A percentile compares a stretch with the other conserved stretches of the same genome.
These are phyloP conservation scores for Trypanosoma caninum DNA, from an alignment of 208 protist genomes.

Conservation along the genomic window DNA sequence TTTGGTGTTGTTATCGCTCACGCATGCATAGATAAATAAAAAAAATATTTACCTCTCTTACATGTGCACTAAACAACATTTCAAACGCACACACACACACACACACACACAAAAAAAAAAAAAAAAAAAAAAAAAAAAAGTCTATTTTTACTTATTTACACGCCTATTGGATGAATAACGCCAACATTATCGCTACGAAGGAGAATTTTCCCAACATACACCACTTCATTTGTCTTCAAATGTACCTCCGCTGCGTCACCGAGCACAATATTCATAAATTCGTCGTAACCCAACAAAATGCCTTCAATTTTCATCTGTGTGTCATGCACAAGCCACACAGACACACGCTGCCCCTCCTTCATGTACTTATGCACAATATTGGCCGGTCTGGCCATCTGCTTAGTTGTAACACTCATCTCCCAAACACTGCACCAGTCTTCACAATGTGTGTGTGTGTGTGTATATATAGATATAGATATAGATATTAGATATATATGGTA, in stretches of 20 bases:
- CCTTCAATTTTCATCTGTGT: conserved; percentile 77
- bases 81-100: not conserved
- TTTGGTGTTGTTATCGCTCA: not conserved
- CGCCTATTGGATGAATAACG: conserved; percentile 85
- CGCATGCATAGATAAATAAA: not conserved
- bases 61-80: too few species aligned
- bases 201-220: conserved; percentile 81
- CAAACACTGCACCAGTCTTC: not conserved
- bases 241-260: conserved; percentile 87
- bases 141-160: conserved; percentile 43
- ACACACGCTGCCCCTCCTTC: conserved; percentile 71
- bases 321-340: conserved; percentile 86
- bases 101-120: not conserved
- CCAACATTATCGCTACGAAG: conserved; percentile 92
- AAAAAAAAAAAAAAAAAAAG: not conserved
- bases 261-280: conserved; percentile 94
- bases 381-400: conserved; percentile 83
- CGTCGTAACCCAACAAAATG: conserved; percentile 87
- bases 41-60: not conserved
- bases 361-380: conserved; percentile 72
- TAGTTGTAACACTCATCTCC: conserved; percentile 41
- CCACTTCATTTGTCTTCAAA: conserved; percentile 56
- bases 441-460: not conserved
- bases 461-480: too few species aligned
- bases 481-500: too few species aligned